Conservation (phyloP, 2,329 filamentous ascomycete genomes). For the Pseudocercospora ulei region DNA sequence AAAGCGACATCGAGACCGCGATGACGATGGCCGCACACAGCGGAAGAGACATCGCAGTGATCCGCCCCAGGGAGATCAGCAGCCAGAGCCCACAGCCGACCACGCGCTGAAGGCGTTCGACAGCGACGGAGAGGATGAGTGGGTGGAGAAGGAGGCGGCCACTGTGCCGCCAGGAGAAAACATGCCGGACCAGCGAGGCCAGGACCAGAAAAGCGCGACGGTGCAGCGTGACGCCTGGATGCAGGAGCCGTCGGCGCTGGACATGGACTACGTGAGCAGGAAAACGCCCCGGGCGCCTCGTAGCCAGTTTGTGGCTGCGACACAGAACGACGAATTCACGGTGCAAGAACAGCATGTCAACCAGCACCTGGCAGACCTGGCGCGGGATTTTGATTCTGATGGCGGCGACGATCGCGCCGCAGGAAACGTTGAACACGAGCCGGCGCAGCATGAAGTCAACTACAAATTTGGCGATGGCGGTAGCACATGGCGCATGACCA, state of each 20-base stretch:
- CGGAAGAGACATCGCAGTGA: constrained; percentile 28
- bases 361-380: constrained; percentile 53
- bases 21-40: constrained; percentile 32
- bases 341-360: constrained; percentile 79
- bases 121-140: constrained; percentile 39
- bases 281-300: constrained; percentile 44
- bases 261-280: constrained; percentile 69
- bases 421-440: constrained; percentile 41
- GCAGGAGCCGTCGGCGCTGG: constrained; percentile 71
- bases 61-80: constrained; percentile 32
- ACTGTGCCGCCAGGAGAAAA: constrained; percentile 38
- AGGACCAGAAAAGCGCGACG: constrained; percentile 33
- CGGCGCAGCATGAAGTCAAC: constrained; percentile 53
- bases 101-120: constrained; percentile 30
- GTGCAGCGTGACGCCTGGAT: constrained; percentile 83
- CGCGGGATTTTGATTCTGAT: constrained; percentile 41
- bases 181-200: constrained; percentile 38
- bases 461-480: constrained; percentile 86
- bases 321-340: constrained; percentile 56
- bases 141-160: constrained; percentile 40
- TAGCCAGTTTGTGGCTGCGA: constrained; percentile 40
- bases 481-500: constrained; percentile 93
- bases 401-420: constrained; percentile 43
- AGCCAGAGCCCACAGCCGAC: constrained; percentile 19
- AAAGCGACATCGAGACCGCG: constrained; percentile 42